Conservation (phyloP, 2,329 filamentous ascomycete genomes). For the Trichoderma atroviride region DNA sequence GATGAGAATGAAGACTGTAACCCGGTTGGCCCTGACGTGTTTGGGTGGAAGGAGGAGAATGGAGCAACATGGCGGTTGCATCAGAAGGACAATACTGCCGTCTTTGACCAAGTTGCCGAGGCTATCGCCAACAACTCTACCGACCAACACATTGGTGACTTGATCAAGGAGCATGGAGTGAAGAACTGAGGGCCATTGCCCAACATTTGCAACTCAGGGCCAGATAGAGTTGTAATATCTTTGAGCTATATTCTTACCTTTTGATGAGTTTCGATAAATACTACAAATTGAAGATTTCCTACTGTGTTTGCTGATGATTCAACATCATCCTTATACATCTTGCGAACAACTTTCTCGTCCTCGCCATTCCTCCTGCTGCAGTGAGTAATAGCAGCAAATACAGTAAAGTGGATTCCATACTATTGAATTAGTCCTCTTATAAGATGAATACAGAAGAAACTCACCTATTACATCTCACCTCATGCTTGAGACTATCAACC, state of each 20-base stretch:
- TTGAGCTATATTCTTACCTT: too few relatives aligned
- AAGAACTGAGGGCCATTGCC: not conserved
- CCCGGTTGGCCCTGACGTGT: not conserved
- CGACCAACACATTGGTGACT: not conserved
- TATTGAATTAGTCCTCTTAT: not conserved
- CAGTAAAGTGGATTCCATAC: not conserved
- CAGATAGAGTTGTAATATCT: too few relatives aligned
- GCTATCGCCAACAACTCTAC: not conserved
- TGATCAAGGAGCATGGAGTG: not conserved
- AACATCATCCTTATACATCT: too few relatives aligned
- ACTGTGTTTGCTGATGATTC: too few relatives aligned
- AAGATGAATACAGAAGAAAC: not conserved
- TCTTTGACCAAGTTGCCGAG: not conserved
- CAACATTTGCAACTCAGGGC: too few relatives aligned
- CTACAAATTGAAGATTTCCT: too few relatives aligned
- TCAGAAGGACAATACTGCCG: not conserved
- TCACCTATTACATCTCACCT: not conserved
- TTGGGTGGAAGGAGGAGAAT: not conserved
- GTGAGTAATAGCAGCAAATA: not conserved
- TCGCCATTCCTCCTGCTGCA: not conserved
- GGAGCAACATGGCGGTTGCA: not conserved
- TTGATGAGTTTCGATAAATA: too few relatives aligned
- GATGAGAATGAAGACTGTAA: not conserved
- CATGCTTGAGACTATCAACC: not conserved
- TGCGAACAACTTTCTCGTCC: too few relatives aligned